These are phyloP conservation scores for Paramecium sexaurelia DNA, from an alignment of 73 alveolate genomes.

Conservation along the genomic window DNA sequence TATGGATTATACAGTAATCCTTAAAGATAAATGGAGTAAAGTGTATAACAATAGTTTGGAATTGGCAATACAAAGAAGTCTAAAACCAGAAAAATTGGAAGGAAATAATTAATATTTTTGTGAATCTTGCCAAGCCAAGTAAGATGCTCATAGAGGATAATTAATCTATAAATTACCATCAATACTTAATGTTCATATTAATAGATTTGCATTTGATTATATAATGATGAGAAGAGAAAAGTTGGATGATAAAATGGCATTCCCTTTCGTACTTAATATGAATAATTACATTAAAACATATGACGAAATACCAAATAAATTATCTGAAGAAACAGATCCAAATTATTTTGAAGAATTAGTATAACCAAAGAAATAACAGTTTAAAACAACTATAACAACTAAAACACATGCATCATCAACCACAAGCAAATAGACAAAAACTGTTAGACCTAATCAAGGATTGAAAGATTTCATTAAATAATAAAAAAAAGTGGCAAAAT, in stretches of 20 bases:
- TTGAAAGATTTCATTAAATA: background rate
- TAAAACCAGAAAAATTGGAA: constrained; percentile 92
- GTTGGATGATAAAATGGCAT: constrained; percentile 81
- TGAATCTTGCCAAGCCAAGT: constrained; percentile 88
- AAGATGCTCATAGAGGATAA: constrained; percentile 91
- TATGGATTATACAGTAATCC: constrained; percentile 92
- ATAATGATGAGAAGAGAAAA: constrained; percentile 80
- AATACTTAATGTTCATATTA: constrained; percentile 81
- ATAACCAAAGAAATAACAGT: background rate
- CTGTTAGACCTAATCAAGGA: background rate
- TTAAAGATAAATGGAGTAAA: constrained; percentile 86
- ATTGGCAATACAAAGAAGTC: constrained; percentile 90
- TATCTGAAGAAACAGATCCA: constrained; percentile 69
- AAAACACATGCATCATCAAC: background rate
- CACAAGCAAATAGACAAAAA: background rate
- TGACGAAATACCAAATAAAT: constrained; percentile 68
- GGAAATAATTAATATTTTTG: constrained; percentile 91
- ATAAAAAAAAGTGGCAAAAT: background rate
- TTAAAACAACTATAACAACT: background rate
- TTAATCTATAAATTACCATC: constrained; percentile 83
- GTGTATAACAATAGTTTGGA: constrained; percentile 87
- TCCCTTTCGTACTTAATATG: constrained; percentile 84
- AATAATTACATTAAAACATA: constrained; percentile 77
- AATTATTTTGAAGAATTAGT: constrained; percentile 2
- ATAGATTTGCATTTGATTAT: constrained; percentile 90